These are phyloP conservation scores for Cordyceps tenuipes DNA, from an alignment of 2,329 filamentous ascomycete species.

Conservation along the genomic window DNA sequence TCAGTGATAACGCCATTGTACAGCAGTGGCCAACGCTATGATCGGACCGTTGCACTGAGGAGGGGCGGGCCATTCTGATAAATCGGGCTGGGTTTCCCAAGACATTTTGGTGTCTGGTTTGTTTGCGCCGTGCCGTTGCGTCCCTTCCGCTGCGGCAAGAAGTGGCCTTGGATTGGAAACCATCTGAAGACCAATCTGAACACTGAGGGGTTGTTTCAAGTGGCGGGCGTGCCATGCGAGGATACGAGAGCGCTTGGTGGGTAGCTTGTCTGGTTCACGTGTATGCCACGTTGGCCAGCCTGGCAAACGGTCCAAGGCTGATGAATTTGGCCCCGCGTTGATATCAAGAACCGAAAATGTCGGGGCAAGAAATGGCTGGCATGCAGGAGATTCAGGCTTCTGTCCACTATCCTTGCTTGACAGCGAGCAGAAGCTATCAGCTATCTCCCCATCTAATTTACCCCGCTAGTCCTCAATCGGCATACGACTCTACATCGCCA, in stretches of 20 bases:
- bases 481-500: constrained; percentile 1
- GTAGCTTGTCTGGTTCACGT: neutral
- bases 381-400: neutral
- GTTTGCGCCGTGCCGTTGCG: neutral
- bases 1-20: neutral
- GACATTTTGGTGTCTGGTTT: neutral
- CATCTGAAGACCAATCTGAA: neutral
- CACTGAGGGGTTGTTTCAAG: neutral
- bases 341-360: neutral
- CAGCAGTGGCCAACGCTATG: too few species aligned
- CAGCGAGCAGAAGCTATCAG: neutral
- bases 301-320: neutral
- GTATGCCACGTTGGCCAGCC: neutral
- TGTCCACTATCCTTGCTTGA: too few species aligned
- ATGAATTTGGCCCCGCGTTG: neutral
- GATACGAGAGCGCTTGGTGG: neutral
- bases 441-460: too few species aligned
- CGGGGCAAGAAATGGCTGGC: neutral
- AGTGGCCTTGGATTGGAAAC: neutral
- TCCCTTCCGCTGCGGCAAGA: neutral
- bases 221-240: neutral
- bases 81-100: neutral
- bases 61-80: neutral
- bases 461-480: neutral
- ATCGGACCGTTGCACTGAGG: neutral